Percentiles rank a stretch among this genome's conserved stretches.
Evolutionary conservation across 2,329 filamentous ascomycete species (phyloP).

Genomic region (Trichoderma breve): DNA sequence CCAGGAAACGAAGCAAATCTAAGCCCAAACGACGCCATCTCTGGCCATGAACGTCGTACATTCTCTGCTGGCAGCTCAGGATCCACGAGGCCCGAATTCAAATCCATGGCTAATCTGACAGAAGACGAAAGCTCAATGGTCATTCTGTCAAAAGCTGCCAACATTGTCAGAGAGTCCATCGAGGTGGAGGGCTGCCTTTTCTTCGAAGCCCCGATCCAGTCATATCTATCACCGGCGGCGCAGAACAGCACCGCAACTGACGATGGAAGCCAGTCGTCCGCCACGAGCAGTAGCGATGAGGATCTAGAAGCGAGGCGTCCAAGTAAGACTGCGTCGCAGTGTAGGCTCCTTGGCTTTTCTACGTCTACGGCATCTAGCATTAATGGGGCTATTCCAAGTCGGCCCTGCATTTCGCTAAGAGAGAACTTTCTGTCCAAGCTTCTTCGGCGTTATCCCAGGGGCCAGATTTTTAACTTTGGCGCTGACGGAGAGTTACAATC

Average conservation of each 20-base stretch:
- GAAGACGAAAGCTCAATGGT: conserved; percentile 16
- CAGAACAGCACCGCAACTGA: background rate
- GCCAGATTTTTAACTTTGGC: conserved; percentile 47
- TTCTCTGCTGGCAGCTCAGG: background rate
- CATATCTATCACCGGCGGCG: conserved; percentile 19
- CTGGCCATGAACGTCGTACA: background rate
- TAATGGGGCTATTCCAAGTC: conserved; percentile 27
- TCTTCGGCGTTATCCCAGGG: conserved; percentile 44
- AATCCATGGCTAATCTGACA: background rate
- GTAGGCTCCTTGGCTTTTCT: conserved; percentile 41
- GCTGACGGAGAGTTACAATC: conserved; percentile 36
- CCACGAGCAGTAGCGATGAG: conserved; percentile 28
- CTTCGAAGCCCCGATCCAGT: conserved; percentile 35
- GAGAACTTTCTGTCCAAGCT: conserved; percentile 42
- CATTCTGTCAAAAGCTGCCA: conserved; percentile 45
- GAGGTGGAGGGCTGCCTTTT: conserved; percentile 39
- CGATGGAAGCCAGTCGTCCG: conserved; percentile 24
- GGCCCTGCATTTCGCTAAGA: conserved; percentile 30
- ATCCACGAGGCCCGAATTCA: background rate
- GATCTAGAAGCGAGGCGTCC: background rate
- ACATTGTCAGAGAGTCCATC: conserved; percentile 42
- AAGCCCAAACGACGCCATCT: background rate
- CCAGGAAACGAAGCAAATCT: background rate
- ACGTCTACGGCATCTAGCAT: conserved; percentile 35
- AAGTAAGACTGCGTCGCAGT: conserved; percentile 22